Percentiles rank a stretch among this genome's conserved stretches.
These are phyloP conservation scores for Lactifluus hygrophoroides DNA, from an alignment of 768 basidiomycete species.

Conservation along the genomic window DNA sequence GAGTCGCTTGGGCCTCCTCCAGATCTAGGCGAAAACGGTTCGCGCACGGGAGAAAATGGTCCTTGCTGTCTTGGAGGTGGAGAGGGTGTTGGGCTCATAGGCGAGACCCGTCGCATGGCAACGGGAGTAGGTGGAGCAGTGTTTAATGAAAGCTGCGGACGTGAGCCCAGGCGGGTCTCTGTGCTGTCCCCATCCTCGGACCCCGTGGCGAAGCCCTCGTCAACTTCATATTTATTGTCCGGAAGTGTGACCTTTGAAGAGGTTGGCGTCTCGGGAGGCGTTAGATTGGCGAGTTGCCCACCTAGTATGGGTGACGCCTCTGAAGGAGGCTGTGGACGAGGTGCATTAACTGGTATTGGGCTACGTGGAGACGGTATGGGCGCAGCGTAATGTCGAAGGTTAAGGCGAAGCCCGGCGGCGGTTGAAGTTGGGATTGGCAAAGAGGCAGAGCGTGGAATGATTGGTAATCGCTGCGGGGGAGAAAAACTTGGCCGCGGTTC, in stretches of 20 bases:
- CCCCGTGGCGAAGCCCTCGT: constrained; percentile 20
- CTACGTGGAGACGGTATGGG: constrained; percentile 3
- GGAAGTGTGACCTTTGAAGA: neutral
- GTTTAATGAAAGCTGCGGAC: constrained; percentile 13
- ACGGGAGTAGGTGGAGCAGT: constrained; percentile 11
- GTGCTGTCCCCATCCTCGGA: constrained; percentile 13
- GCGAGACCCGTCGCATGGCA: neutral
- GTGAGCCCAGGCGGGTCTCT: neutral
- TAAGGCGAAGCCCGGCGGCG: constrained; percentile 6
- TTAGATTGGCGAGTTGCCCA: neutral
- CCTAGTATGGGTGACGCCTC: neutral
- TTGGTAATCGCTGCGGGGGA: neutral
- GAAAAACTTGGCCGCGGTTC: constrained; percentile 9
- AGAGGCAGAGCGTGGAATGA: constrained; percentile 11
- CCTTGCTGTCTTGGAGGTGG: constrained; percentile 11
- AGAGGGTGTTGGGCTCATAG: constrained; percentile 9
- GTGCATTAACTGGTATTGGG: neutral
- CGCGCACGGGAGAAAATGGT: constrained; percentile 7
- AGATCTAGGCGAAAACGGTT: constrained; percentile 7
- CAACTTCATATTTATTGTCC: constrained; percentile 13
- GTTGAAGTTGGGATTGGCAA: constrained; percentile 4
- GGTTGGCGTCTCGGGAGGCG: constrained; percentile 1
- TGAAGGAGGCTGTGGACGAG: neutral
- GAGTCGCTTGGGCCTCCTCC: constrained; percentile 2
- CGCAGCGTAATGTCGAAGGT: constrained; percentile 20